These are phyloP conservation scores for Dictyostelium capitatum DNA, from an alignment of 78 protist species.

Conservation along the genomic window DNA sequence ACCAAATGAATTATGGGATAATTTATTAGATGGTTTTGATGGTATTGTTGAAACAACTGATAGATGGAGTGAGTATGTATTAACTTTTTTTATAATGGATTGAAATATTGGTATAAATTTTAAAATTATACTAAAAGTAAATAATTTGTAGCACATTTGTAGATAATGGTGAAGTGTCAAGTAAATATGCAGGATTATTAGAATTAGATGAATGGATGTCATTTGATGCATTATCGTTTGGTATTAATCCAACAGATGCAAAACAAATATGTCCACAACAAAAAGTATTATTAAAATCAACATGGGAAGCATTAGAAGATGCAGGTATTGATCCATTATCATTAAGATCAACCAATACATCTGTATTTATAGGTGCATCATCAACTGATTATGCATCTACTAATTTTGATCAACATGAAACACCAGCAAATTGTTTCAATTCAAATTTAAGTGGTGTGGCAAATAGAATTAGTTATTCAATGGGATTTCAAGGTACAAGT, in stretches of 20 bases:
- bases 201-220: conserved; percentile 16
- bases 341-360: conserved; percentile 16
- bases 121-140: not conserved
- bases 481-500: conserved; percentile 88
- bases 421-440: conserved; percentile 14
- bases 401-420: not conserved
- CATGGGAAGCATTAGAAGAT: conserved; percentile 77
- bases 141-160: not conserved
- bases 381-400: not conserved
- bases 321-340: not conserved
- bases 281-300: conserved; percentile 78
- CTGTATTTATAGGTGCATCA: conserved; percentile 45
- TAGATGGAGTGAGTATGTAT: conserved; percentile 9
- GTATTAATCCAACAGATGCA: conserved; percentile 55
- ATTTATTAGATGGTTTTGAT: not conserved
- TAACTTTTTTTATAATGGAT: not conserved
- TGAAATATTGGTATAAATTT: not conserved
- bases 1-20: conserved; percentile 4
- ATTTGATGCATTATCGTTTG: conserved; percentile 64
- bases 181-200: conserved; percentile 45
- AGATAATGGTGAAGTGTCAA: not conserved
- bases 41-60: conserved; percentile 3
- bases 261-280: conserved; percentile 89
- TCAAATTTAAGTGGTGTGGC: conserved; percentile 25
- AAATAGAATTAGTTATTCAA: conserved; percentile 82